These are phyloP conservation scores for Rhodamnia rubescens DNA, from an alignment of 345 rosid species.

Conservation along the genomic window DNA sequence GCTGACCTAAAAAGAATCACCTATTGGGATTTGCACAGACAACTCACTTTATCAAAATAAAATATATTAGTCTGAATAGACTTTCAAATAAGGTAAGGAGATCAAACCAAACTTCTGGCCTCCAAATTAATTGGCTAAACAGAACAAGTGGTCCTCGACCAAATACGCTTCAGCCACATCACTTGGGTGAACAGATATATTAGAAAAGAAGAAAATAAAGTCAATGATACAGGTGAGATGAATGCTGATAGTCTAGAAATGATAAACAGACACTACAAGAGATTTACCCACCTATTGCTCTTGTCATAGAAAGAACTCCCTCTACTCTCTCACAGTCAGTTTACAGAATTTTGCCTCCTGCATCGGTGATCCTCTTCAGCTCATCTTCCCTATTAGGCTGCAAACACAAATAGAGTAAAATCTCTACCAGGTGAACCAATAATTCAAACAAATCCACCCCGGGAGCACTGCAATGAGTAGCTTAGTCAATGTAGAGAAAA, in stretches of 20 bases:
- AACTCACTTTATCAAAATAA: neutral
- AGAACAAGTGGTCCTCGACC: neutral
- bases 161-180: neutral
- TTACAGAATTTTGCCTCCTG: conserved; percentile 34
- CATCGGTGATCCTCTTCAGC: conserved; percentile 20
- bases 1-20: neutral
- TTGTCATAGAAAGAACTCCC: conserved; percentile 37
- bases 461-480: neutral
- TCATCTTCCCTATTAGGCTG: conserved; percentile 39
- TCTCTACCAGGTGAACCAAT: neutral
- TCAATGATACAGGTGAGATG: neutral
- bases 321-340: conserved; percentile 31
- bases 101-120: neutral
- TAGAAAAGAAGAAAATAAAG: neutral
- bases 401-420: neutral
- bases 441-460: neutral
- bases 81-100: neutral
- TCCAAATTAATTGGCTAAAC: neutral
- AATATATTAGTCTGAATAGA: neutral
- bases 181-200: neutral
- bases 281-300: conserved; percentile 20
- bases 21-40: neutral
- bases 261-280: neutral
- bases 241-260: neutral
- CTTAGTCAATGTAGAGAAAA: neutral